These are phyloP conservation scores for Rhazya stricta DNA, from an alignment of 257 asterid species.

Conservation along the genomic window DNA sequence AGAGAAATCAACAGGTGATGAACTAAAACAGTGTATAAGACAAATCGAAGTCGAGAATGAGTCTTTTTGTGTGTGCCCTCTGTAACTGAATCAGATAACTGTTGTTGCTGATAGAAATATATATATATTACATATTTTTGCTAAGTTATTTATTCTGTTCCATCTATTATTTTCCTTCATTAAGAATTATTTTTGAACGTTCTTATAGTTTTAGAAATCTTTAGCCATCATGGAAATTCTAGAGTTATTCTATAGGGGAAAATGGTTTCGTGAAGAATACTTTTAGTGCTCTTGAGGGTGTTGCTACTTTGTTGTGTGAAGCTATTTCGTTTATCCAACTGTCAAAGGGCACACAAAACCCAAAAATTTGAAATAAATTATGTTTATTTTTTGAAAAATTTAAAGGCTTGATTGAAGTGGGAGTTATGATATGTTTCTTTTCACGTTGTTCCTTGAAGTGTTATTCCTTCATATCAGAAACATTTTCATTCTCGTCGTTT, in stretches of 20 bases:
- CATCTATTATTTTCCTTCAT: too few species aligned
- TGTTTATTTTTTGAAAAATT: neutral
- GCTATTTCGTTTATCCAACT: neutral
- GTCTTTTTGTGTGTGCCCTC: too few species aligned
- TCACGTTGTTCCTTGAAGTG: neutral
- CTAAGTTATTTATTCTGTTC: too few species aligned
- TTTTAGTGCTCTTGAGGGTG: neutral
- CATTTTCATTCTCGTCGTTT: neutral
- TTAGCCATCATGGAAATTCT: neutral
- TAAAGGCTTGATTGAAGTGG: neutral
- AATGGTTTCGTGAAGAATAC: neutral
- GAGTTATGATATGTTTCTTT: neutral
- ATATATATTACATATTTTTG: too few species aligned
- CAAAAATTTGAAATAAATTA: neutral
- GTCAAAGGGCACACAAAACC: neutral
- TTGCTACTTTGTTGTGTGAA: neutral
- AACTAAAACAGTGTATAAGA: neutral
- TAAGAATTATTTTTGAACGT: too few species aligned
- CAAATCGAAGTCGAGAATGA: neutral
- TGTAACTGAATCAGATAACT: too few species aligned
- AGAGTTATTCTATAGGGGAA: neutral
- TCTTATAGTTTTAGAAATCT: too few species aligned
- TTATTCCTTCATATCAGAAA: neutral
- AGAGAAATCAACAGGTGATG: neutral
- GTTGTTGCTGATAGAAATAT: too few species aligned